Evolutionary conservation across 495 filamentous ascomycete species (phyloP), one percentile per base, ranked within the genome.

Genomic region (Hyaloscypha finlandica): DNA sequence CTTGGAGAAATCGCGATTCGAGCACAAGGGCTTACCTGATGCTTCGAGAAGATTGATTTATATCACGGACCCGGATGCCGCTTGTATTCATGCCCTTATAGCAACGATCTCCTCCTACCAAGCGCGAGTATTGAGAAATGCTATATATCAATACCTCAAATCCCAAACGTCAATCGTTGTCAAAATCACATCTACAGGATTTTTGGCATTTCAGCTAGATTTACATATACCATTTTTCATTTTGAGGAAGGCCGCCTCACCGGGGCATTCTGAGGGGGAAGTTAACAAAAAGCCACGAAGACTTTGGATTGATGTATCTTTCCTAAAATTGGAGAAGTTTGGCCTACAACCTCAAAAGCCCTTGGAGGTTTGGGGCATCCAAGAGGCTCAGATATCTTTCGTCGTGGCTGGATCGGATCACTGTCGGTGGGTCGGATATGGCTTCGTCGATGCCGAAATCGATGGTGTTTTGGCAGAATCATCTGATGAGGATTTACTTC

Each of bases 371-470:
- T 63, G 60, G 60, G 60, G 60, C 9, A 51, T 63, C 4, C 42
- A 63, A 4, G 60, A 63, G 22, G 37, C 60, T 53, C 35, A 51
- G 37, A 52, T 53, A 22, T 63, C 60, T 52, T 63, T 3, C 30
- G 60, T 63, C 25, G 25, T 63, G 5, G n/a, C 25, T 52, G 60
- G 60, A 51, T 51, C 37, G 6, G 60, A 53, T 30, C 3, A 63
- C 25, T 63, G 37, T 35, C 60, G 42, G 35, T 63, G 60, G 60
- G 22, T 53, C n/a, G 60, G 39, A 53, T 63, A 63, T 63, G 60
- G 37, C 32, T 53, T 63, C n/a, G 60, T 63, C 31, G 60, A 63
- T 52, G 16, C 35, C 29, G 60, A 63, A 33, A 30, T 63, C 4
- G 60, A 63, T 33, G 60, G 60, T 16, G 5, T 51, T 14, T 37